Conservation (phyloP, 2,329 filamentous ascomycete genomes). For the Fusarium pseudocircinatum region DNA sequence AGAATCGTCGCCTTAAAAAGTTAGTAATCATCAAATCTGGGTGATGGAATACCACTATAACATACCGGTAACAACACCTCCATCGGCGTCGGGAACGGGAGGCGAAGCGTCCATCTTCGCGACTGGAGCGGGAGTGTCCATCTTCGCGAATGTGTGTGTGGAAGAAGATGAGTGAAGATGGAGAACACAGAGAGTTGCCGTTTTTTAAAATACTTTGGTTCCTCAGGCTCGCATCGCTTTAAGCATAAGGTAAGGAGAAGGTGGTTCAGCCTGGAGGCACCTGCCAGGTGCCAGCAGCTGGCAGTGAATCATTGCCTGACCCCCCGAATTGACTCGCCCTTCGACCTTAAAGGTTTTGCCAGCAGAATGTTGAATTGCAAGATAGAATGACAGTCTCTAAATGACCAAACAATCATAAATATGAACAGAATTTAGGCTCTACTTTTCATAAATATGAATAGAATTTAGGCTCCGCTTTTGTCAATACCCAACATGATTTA, state of each 20-base stretch:
- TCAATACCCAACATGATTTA: neutral
- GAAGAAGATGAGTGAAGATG: neutral
- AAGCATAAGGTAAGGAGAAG: neutral
- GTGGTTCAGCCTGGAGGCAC: neutral
- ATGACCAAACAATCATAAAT: neutral
- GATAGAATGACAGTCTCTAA: neutral
- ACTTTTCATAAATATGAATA: neutral
- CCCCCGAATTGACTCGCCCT: neutral
- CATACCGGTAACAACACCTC: neutral
- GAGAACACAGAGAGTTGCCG: neutral
- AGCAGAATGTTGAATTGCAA: neutral
- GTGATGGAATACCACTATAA: neutral
- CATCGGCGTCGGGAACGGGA: rapidly evolving
- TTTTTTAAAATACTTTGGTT: neutral
- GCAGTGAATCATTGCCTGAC: neutral
- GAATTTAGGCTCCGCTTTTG: rapidly evolving
- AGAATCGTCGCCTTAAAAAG: too few species aligned
- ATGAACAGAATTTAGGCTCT: rapidly evolving
- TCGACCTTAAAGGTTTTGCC: neutral
- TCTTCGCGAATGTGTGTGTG: neutral
- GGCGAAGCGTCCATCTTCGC: too few species aligned
- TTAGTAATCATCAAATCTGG: rapidly evolving
- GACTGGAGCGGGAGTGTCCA: too few species aligned
- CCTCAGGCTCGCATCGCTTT: rapidly evolving
- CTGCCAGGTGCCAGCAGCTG: neutral